Base-by-base conservation (phyloP, 352 stramenopile species). In the Phytopythium helicoides region DNA sequence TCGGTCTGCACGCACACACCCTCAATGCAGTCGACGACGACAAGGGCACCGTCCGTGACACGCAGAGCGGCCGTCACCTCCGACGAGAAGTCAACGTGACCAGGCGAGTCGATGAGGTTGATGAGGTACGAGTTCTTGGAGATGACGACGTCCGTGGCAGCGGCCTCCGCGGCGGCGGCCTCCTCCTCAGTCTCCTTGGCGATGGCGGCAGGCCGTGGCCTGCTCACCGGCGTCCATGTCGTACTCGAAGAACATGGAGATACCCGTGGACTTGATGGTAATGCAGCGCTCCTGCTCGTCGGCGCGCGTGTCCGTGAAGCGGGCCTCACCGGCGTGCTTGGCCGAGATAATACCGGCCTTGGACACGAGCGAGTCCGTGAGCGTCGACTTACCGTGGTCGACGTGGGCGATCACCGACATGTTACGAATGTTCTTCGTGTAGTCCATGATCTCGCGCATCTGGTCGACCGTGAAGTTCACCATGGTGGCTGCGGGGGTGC, bases 191-290 rank as follows among this genome's bases (percentile, higher is more conserved):
- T 62, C 52, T 84, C 65, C 33, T 92, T 79, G 34, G 77, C 75
- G 9, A 86, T 62, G 31, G 88, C 76, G 42, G 71, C 73, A n/a
- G 6, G 76, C 76, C 7, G 72, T 86, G 40, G 91, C 89, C 44
- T 78, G 53, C 71, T 98, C 94, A 73, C 86, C 89, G 18, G 73
- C 87, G 73, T 98, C 92, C 71, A 98, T 96, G 69, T 99, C 95
- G 89, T 99, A 99, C 87, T 99, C 96, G 71, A 99, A 99, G 86
- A 99, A 99, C 96, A 99, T 98, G 44, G 96, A 99, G 73, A 99
- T 99, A 87, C 96, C 97, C 46, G 97, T 99, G 39, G 97, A 99
- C 87, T 99, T 99, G 82, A 99, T 99, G 57, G 97, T 99, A 76
- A 99, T 99, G 85, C 97, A 94, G 77, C 97, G 96, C 68, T 99